These are phyloP conservation scores for Coemansia reversa DNA, from an alignment of 192 early-diverging fungal species.

Conservation along the genomic window DNA sequence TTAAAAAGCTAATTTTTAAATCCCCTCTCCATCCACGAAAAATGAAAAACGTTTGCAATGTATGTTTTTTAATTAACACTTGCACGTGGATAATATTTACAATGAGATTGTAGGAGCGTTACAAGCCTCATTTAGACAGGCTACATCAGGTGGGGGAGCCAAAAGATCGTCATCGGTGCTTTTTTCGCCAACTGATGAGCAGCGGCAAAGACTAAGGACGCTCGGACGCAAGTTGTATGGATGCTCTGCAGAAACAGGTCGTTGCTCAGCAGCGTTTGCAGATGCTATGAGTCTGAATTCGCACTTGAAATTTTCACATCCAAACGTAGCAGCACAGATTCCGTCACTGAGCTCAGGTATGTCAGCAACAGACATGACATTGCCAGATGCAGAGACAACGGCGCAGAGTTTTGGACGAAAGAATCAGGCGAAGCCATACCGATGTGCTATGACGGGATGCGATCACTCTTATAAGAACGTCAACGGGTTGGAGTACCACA, in stretches of 20 bases:
- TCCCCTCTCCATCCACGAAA: no score
- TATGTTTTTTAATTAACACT: no score
- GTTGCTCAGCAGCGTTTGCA: constrained; percentile 42
- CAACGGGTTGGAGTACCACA: constrained; percentile 80
- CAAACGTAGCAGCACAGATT: constrained; percentile 29
- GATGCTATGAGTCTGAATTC: constrained; percentile 45
- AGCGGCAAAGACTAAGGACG: constrained; percentile 43
- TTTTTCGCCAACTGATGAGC: constrained; percentile 53
- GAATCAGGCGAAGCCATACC: constrained; percentile 55
- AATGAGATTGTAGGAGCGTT: constrained; percentile 2
- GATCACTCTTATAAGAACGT: constrained; percentile 77
- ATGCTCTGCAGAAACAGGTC: constrained; percentile 40
- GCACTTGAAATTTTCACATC: constrained; percentile 50
- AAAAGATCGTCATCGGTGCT: constrained; percentile 50
- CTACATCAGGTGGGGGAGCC: constrained; percentile 17
- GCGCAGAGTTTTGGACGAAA: background rate
- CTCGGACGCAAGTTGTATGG: constrained; percentile 53
- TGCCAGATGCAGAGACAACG: background rate
- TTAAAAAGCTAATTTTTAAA: no score
- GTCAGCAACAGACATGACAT: constrained; percentile 1
- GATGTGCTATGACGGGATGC: constrained; percentile 67
- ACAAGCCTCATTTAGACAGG: constrained; percentile 9
- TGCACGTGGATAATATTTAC: background rate
- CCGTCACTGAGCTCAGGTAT: constrained; percentile 31
- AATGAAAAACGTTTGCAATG: no score